Percentiles rank a stretch among this genome's conserved stretches.
phyloP scores from a whole-genome alignment of 352 stramenopile genomes.

The Globisporangium iwayamae region DNA sequence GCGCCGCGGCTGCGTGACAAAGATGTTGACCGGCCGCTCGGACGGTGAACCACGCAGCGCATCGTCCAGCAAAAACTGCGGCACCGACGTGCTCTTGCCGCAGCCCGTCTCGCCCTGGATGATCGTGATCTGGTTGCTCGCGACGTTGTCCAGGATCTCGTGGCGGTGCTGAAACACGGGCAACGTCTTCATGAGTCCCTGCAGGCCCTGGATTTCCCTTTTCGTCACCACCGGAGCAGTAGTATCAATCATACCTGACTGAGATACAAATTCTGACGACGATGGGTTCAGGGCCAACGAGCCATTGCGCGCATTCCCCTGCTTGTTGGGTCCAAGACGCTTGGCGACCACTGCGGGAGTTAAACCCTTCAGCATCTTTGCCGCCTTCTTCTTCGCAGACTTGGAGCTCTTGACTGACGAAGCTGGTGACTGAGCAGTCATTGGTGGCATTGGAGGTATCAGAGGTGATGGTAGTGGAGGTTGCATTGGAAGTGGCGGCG shows the following conservation, averaged over 20 bases:
- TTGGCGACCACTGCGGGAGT: conserved; percentile 44
- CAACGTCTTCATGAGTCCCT: conserved; percentile 64
- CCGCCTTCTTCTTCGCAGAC: conserved; percentile 11
- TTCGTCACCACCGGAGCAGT: not conserved
- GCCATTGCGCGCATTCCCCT: conserved; percentile 14
- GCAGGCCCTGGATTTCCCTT: conserved; percentile 13
- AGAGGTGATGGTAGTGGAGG: conserved; percentile 13
- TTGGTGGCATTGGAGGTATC: conserved; percentile 7
- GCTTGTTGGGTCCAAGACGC: conserved; percentile 20
- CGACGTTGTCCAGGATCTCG: conserved; percentile 83
- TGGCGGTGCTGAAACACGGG: conserved; percentile 87
- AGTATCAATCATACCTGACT: not conserved
- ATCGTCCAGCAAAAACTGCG: conserved; percentile 90
- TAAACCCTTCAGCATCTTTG: conserved; percentile 27
- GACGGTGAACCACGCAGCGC: conserved; percentile 14
- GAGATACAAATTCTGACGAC: not conserved
- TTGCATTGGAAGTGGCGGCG: not conserved
- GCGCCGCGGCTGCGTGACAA: conserved; percentile 93
- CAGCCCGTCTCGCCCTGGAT: conserved; percentile 94
- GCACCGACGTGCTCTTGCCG: conserved; percentile 95
- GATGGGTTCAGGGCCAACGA: not conserved
- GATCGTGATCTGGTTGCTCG: conserved; percentile 85
- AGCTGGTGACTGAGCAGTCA: not conserved
- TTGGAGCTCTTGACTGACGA: conserved; percentile 10
- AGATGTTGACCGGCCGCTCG: conserved; percentile 88